These are phyloP conservation scores for Cucurbitaria berberidis DNA, from an alignment of 2,329 filamentous ascomycete genomes.

Conservation along the genomic window DNA sequence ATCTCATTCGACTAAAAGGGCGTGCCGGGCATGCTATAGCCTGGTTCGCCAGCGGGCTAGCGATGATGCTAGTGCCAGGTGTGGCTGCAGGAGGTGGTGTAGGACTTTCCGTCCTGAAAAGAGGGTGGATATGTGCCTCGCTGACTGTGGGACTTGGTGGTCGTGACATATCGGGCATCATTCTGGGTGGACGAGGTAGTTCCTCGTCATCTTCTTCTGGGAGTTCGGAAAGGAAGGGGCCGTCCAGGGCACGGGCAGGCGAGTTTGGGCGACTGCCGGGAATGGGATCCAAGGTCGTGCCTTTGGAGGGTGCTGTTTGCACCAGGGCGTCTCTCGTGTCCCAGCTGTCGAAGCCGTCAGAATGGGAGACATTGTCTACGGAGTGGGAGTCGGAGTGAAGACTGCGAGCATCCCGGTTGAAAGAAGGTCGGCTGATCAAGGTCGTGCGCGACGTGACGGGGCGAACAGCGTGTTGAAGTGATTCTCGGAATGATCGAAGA, in stretches of 20 bases:
- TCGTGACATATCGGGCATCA: slow-evolving; percentile 42
- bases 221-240: slow-evolving; percentile 47
- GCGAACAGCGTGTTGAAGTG: slow-evolving; percentile 47
- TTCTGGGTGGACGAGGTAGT: slow-evolving; percentile 41
- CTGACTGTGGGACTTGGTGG: slow-evolving; percentile 51
- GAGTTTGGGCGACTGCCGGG: slow-evolving; percentile 70
- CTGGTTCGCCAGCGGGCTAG: slow-evolving; percentile 71
- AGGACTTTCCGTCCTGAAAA: slow-evolving; percentile 76
- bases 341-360: slow-evolving; percentile 75
- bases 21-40: slow-evolving; percentile 56
- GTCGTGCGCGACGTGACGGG: slow-evolving; percentile 47
- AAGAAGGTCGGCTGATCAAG: slow-evolving; percentile 42
- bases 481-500: slow-evolving; percentile 45
- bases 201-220: slow-evolving; percentile 35
- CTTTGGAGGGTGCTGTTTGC: slow-evolving; percentile 46
- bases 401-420: slow-evolving; percentile 40
- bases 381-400: slow-evolving; percentile 44
- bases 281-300: slow-evolving; percentile 71
- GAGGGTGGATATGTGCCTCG: slow-evolving; percentile 76
- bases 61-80: slow-evolving; percentile 73
- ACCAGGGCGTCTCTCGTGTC: slow-evolving; percentile 67
- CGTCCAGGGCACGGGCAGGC: slow-evolving; percentile 65
- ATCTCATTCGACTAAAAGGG: slow-evolving; percentile 47
- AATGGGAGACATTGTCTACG: slow-evolving; percentile 46
- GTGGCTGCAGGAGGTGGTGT: slow-evolving; percentile 68